phyloP scores from a whole-genome alignment of 805 yeast genomes.

The Gaillardinia entomophila region DNA sequence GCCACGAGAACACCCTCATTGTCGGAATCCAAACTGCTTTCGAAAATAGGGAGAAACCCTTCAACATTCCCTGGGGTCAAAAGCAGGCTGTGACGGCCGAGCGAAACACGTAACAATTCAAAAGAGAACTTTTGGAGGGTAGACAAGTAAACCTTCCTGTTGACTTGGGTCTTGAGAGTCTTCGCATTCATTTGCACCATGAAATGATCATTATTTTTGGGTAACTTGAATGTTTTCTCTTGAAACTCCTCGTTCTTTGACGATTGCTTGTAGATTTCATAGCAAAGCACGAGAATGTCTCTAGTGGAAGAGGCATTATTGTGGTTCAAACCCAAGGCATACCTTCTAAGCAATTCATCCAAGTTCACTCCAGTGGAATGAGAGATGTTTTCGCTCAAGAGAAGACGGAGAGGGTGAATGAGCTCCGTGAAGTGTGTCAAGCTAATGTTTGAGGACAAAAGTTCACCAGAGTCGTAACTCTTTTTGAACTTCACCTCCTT shows the following conservation, averaged over 20 bases:
- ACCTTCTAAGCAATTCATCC: constrained; percentile 72
- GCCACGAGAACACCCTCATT: constrained; percentile 76
- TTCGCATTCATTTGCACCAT: constrained; percentile 66
- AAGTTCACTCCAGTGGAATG: constrained; percentile 66
- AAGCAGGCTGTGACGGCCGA: constrained; percentile 57
- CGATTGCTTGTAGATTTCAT: constrained; percentile 62
- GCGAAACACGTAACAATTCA: constrained; percentile 67
- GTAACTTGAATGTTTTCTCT: constrained; percentile 15
- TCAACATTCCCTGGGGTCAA: constrained; percentile 54
- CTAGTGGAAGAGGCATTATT: constrained; percentile 55
- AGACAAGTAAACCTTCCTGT: constrained; percentile 49
- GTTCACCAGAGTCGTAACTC: constrained; percentile 82
- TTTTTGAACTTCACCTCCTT: constrained; percentile 87
- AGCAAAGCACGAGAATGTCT: constrained; percentile 64
- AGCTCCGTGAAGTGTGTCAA: constrained; percentile 52
- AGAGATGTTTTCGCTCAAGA: constrained; percentile 58
- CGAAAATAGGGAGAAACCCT: constrained; percentile 72
- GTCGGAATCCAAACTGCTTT: constrained; percentile 52
- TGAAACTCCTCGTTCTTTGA: constrained; percentile 10
- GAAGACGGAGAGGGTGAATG: constrained; percentile 61
- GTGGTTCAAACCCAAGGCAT: constrained; percentile 71
- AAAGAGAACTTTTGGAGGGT: constrained; percentile 71
- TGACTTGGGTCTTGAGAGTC: constrained; percentile 47
- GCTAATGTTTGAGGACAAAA: constrained; percentile 59
- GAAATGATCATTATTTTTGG: constrained; percentile 55